phyloP scores from a whole-genome alignment of 169 alveolate species.

The Plasmodium malariae region DNA sequence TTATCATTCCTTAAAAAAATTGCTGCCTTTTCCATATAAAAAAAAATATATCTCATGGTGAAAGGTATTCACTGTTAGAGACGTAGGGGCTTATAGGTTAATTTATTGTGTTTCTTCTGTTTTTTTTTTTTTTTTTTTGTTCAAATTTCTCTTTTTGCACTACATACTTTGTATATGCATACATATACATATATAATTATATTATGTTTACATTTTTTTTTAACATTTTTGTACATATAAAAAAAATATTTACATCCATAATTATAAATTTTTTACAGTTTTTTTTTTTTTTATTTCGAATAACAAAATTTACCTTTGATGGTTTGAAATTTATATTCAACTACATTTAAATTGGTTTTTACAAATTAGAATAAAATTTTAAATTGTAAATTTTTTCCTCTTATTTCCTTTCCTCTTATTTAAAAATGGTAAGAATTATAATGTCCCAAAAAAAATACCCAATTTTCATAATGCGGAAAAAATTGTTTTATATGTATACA shows the following conservation, averaged over 20 bases:
- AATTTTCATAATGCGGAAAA: not conserved
- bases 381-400: not conserved
- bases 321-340: not conserved
- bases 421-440: not conserved
- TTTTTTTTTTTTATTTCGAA: not conserved
- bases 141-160: not conserved
- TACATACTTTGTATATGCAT: not conserved
- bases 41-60: too few species aligned
- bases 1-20: too few species aligned
- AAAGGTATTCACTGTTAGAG: conserved; percentile 49
- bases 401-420: not conserved
- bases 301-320: not conserved
- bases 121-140: not conserved
- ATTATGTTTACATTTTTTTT: conserved; percentile 8
- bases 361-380: not conserved
- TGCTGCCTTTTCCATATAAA: too few species aligned
- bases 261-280: not conserved
- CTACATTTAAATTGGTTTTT: not conserved
- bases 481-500: too few species aligned
- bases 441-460: not conserved
- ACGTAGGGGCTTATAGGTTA: conserved; percentile 35
- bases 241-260: too few species aligned
- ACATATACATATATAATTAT: not conserved
- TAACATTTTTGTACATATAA: not conserved
- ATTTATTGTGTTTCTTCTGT: not conserved